A percentile compares a stretch with the other conserved stretches of the same genome.
These are phyloP conservation scores for Annona cherimola DNA, from an alignment of 164 flowering plant species.

Conservation along the genomic window DNA sequence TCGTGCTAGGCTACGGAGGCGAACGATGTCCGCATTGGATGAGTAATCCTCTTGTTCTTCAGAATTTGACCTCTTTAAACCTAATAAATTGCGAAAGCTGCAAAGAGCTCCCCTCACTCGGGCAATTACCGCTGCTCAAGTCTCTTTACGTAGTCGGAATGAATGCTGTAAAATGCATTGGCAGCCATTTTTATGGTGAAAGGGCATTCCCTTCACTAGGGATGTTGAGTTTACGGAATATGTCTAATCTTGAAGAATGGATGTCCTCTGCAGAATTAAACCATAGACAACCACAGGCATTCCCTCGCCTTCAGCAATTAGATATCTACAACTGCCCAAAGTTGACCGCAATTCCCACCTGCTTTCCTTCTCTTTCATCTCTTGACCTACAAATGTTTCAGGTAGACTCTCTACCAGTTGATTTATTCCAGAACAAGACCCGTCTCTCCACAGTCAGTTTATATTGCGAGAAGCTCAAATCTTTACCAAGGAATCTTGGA, in stretches of 20 bases:
- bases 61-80: neutral
- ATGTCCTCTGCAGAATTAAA: neutral
- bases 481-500: constrained; percentile 5
- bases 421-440: constrained; percentile 2
- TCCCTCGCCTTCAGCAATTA: neutral
- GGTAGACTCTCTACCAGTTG: constrained; percentile 5
- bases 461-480: neutral
- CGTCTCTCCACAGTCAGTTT: neutral
- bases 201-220: constrained; percentile 1
- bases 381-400: neutral
- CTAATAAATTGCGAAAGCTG: neutral
- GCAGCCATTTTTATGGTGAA: neutral
- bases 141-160: neutral
- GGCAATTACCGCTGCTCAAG: neutral
- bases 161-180: neutral
- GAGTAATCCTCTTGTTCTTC: neutral
- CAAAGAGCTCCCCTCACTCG: neutral
- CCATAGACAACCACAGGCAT: neutral
- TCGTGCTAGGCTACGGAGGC: neutral
- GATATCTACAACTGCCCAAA: neutral
- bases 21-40: constrained; percentile 1
- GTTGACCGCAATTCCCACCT: neutral
- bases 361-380: constrained; percentile 1
- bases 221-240: neutral
- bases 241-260: constrained; percentile 2